phyloP scores from a whole-genome alignment of 2,329 filamentous ascomycete genomes.

The Penicillium sp. region DNA sequence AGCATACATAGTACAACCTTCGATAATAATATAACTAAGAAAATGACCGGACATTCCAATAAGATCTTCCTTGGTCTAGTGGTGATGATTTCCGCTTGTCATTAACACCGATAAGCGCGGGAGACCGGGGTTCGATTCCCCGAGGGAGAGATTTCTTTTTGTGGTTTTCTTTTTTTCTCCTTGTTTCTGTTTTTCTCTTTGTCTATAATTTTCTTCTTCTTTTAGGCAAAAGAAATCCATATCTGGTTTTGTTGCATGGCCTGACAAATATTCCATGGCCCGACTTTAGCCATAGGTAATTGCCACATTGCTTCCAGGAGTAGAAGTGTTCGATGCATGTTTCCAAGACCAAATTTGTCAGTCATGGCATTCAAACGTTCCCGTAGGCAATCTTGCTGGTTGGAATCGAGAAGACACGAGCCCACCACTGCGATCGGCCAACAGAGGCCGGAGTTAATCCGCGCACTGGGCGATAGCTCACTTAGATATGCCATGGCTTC shows the following conservation, averaged over 20 bases:
- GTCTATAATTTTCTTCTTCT: background rate
- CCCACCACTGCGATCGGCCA: constrained; percentile 36
- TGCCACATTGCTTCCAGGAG: no score
- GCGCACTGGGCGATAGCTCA: constrained; percentile 25
- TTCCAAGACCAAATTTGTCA: constrained; percentile 44
- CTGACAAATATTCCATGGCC: constrained; percentile 48
- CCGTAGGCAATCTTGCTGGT: constrained; percentile 31
- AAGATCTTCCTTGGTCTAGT: constrained; percentile 38
- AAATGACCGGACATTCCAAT: background rate
- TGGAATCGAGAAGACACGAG: constrained; percentile 23
- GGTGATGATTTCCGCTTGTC: constrained; percentile 45
- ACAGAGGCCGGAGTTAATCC: constrained; percentile 38
- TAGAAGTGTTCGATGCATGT: constrained; percentile 39
- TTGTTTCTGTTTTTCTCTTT: constrained; percentile 33
- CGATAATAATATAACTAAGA: constrained; percentile 10
- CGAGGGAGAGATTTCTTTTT: constrained; percentile 36
- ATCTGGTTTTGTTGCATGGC: constrained; percentile 50
- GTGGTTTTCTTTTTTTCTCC: background rate
- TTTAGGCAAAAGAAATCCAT: constrained; percentile 49
- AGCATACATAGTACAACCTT: constrained; percentile 6
- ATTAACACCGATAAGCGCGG: constrained; percentile 35
- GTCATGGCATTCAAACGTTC: constrained; percentile 30
- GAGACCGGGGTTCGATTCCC: constrained; percentile 42
- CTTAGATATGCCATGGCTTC: constrained; percentile 29
- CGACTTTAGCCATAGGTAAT: constrained; percentile 31